Evolutionary conservation across 148 eudicot species (phyloP).

Genomic region (Nepenthes mirabilis): DNA sequence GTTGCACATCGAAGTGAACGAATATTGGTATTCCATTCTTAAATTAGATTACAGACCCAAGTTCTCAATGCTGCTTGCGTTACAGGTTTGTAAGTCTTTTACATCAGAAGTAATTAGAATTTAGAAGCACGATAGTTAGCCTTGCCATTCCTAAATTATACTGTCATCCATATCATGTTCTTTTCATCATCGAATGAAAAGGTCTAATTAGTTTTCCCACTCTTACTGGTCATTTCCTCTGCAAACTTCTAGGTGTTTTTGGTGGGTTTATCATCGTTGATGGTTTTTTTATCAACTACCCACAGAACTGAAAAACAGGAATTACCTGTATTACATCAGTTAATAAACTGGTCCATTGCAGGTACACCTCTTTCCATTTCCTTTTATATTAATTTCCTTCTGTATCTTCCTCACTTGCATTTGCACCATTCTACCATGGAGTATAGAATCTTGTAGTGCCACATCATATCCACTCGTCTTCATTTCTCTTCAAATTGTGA

Average conservation of each 20-base stretch:
- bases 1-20: constrained; percentile 28
- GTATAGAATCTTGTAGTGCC: no score
- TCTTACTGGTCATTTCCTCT: constrained; percentile 7
- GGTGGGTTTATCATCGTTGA: constrained; percentile 69
- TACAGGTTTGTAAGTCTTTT: constrained; percentile 42
- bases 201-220: neutral
- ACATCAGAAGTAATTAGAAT: neutral
- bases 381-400: neutral
- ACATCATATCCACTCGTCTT: neutral
- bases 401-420: no score
- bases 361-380: constrained; percentile 29
- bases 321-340: constrained; percentile 57
- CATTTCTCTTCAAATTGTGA: neutral
- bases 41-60: constrained; percentile 35
- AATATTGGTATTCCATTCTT: constrained; percentile 50
- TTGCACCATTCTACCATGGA: no score
- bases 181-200: neutral
- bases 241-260: constrained; percentile 36
- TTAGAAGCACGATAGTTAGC: neutral
- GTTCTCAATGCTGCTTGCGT: constrained; percentile 48
- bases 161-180: neutral
- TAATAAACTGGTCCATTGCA: constrained; percentile 77
- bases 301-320: constrained; percentile 82
- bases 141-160: neutral
- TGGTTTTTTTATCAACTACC: constrained; percentile 77